Evolutionary conservation across 495 filamentous ascomycete species (phyloP).

Genomic region (Daldinia decipiens): DNA sequence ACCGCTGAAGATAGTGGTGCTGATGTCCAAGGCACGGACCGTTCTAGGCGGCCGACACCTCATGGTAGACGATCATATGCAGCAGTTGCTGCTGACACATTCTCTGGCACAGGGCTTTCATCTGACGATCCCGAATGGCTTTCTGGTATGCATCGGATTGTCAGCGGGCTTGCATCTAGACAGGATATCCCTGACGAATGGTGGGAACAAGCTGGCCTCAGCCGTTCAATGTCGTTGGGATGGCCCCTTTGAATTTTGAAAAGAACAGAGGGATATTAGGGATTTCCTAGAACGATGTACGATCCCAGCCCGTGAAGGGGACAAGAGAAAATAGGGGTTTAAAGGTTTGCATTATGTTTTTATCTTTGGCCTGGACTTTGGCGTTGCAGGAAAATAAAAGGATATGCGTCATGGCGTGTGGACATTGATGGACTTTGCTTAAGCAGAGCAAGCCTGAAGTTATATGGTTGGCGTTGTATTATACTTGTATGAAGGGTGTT

Average conservation of each 20-base stretch:
- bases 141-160: slow-evolving; percentile 72
- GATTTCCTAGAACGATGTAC: background rate
- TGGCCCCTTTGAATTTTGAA: background rate
- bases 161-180: slow-evolving; percentile 70
- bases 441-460: background rate
- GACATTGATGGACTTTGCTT: slow-evolving; percentile 1
- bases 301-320: background rate
- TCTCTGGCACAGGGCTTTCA: slow-evolving; percentile 25
- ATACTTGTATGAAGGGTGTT: slow-evolving; percentile 5
- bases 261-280: background rate
- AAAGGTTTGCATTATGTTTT: background rate
- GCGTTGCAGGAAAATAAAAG: slow-evolving; percentile 3
- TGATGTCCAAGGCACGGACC: slow-evolving; percentile 6
- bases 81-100: slow-evolving; percentile 44
- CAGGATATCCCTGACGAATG: slow-evolving; percentile 80
- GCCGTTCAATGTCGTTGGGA: slow-evolving; percentile 64
- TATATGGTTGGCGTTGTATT: slow-evolving; percentile 20
- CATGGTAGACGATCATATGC: slow-evolving; percentile 49
- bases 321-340: background rate
- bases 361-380: background rate
- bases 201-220: slow-evolving; percentile 79
- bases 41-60: slow-evolving; percentile 7
- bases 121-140: slow-evolving; percentile 60
- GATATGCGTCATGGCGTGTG: background rate
- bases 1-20: slow-evolving; percentile 50